Base-by-base conservation (phyloP, 257 asterid species). In the Solanum peruvianum region DNA sequence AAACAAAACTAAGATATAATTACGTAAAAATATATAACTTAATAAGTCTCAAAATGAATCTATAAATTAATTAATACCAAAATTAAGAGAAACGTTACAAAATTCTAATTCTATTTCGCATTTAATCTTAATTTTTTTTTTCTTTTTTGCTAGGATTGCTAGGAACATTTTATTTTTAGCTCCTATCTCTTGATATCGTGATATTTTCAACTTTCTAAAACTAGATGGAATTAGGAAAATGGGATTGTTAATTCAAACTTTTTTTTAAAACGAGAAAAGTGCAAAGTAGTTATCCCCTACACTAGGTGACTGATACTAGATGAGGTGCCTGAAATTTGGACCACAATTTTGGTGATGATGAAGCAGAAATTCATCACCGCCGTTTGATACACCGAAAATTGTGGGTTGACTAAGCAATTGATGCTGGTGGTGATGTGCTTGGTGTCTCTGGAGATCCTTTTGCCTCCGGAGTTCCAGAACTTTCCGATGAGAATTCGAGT, bases 401-500 rank as follows among this genome's bases (percentile, higher is more conserved):
- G 98, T 88, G 21, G 92, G 91, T 82, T 93, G 96, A 88, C 86
- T 90, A 4, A 95, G 87, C 91, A 94, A 84, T 31, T 90, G 94
- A 31, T 90, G 95, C 69, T 89, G 94, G 12, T 89, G 94, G 12
- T 88, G 92, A 39, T 25, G 78, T 41, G 66, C 11, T 89, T 78
- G 91, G 3, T 89, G 93, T 45, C 89, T 88, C 83, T 93, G 98
- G 85, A 92, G 41, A 81, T 97, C 98, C 93, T 93, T 95, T 85
- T 96, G 99, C 76, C 98, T 83, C 85, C 99, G 98, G 90, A 97
- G 99, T 89, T 96, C 99, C 92, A 97, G 5, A 56, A 97, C 99
- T 86, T 96, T 97, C 90, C 99, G 93, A 94, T 97, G 99, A 6
- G 99, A 97, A 81, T 97, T 97, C 37, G 99, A 97, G 41, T 97